Evolutionary conservation across 164 flowering plant species (phyloP), one percentile per base, ranked within the genome.

Genomic region (Piper longum): DNA sequence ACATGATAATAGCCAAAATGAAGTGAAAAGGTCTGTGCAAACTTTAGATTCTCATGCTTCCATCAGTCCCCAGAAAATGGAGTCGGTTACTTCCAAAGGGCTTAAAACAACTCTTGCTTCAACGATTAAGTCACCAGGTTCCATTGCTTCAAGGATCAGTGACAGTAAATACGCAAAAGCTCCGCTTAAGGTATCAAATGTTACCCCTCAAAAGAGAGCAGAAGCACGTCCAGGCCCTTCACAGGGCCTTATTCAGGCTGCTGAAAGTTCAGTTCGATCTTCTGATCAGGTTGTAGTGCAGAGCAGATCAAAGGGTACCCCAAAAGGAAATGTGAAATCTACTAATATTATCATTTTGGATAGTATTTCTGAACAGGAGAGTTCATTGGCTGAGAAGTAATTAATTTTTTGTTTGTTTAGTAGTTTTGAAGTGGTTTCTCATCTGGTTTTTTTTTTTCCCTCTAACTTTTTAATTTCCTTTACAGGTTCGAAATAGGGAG

Each of bases 241-340:
- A 40, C 84, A 76, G 67, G 71, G 60, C 55, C 59, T 75, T 41
- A 63, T 41, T 74, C 41, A 54, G 56, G 71, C 45, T 62, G 63
- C 81, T 68, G 82, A 81, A 55, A 55, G 73, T 60, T 71, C 61
- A 36, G 74, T 60, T 63, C 70, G 69, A 64, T 62, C 83, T 59
- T 81, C 68, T 62, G 72, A 66, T 75, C 82, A 76, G 62, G 71
- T 62, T 39, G 17, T 62, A 3, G 55, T 43, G 66, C 84, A 79
- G 63, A 84, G 69, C 73, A 80, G 56, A 66, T 68, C 70, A 12
- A 85, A 81, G 73, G 56, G 36, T 58, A 74, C 82, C 71, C 76
- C 85, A 17, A 82, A 72, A 62, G 59, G 78, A 43, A 67, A 51
- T 60, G 62, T 40, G 16, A 16, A n/a, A 5, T 52, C 66, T 52